Base-by-base conservation (phyloP, 176 grass and related monocot genomes). In the Zizania latifolia region DNA sequence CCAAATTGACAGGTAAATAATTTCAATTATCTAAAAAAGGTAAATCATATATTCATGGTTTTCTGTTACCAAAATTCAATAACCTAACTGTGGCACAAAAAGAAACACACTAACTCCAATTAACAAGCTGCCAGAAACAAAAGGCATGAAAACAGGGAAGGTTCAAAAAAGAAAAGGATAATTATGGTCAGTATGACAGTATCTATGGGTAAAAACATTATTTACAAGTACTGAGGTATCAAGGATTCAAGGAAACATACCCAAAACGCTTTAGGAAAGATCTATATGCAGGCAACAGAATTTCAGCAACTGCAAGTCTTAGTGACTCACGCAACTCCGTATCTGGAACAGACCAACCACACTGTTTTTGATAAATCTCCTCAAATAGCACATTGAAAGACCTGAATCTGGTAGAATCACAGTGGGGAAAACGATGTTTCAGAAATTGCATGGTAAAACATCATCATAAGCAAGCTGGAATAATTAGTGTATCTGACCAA, bases 221-320 rank as follows among this genome's bases (percentile, higher is more conserved):
- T n/a, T n/a, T n/a, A n/a, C n/a, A n/a, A n/a, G n/a, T n/a, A n/a
- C n/a, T n/a, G n/a, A n/a, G n/a, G n/a, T n/a, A n/a, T n/a, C n/a
- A n/a, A n/a, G n/a, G 50, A 65, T 28, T 3, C 70, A 13, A 61
- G 11, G 17, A 12, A 43, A 76, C 3, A 64, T 96, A 96, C 92
- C 86, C 81, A 45, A 87, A 96, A 15, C 23, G 68, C 62, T 85
- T 72, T 53, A 92, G 30, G 46, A 89, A 96, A 80, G 81, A 79
- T 85, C 86, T 96, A 35, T 96, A 96, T 62, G 92, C 92, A 83
- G 86, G 83, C 55, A 92, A 58, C 33, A 96, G 37, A 69, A 96
- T 66, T 89, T 92, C 92, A 4, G 89, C 86, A 74, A 96, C 78
- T 30, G 81, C 51, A 44, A 96, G 89, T 46, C 76, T 70, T 66